Evolutionary conservation across 1,139 yeast genomes (phyloP).

Genomic region (Meyerozyma guilliermondii): DNA sequence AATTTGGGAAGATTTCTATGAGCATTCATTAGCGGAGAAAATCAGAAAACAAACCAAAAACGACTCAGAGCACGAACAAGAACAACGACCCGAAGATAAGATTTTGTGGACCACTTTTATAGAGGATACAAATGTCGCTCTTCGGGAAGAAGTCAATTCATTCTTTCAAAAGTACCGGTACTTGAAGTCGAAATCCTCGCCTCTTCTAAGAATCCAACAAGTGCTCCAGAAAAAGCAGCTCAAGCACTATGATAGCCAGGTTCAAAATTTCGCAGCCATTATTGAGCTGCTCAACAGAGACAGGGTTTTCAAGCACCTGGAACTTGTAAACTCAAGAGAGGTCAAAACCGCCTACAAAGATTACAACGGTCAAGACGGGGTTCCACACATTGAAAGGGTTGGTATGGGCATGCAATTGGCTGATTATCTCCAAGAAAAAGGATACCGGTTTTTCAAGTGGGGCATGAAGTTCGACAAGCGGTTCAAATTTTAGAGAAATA

Average conservation of each 20-base stretch:
- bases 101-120: constrained; percentile 21
- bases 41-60: constrained; percentile 3
- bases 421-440: constrained; percentile 24
- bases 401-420: constrained; percentile 29
- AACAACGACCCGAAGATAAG: too few species aligned
- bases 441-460: constrained; percentile 20
- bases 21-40: constrained; percentile 14
- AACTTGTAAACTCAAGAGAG: constrained; percentile 20
- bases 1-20: constrained; percentile 35
- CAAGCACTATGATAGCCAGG: constrained; percentile 17
- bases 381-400: constrained; percentile 21
- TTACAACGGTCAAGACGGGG: constrained; percentile 13
- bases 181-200: constrained; percentile 11
- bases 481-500: constrained; percentile 14
- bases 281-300: constrained; percentile 13
- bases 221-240: constrained; percentile 22
- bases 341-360: constrained; percentile 2
- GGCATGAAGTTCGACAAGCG: constrained; percentile 27
- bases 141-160: constrained; percentile 12
- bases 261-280: constrained; percentile 14
- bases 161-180: constrained; percentile 15
- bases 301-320: constrained; percentile 30
- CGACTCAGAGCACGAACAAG: too few species aligned
- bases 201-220: constrained; percentile 13
- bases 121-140: constrained; percentile 13